Percentiles rank a stretch among this genome's conserved stretches.
These are phyloP conservation scores for Tribonema minus DNA, from an alignment of 108 stramenopile species.

Conservation along the genomic window DNA sequence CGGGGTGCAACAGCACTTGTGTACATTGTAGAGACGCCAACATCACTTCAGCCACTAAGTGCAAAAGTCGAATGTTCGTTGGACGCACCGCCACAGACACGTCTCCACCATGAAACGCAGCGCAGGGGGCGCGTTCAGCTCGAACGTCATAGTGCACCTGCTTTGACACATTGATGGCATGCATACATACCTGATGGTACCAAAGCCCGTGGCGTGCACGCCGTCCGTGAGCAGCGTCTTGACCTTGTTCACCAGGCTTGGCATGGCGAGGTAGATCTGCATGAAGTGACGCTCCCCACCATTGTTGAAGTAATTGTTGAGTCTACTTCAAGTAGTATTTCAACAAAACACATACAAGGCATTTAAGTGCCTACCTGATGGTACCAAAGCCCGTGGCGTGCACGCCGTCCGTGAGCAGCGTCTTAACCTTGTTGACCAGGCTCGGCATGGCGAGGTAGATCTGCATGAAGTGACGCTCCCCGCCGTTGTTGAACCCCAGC, in stretches of 20 bases:
- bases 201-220: slow-evolving; percentile 68
- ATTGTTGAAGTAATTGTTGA: no score
- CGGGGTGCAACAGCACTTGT: no score
- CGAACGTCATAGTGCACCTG: no score
- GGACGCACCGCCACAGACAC: no score
- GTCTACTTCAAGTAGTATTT: no score
- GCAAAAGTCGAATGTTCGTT: no score
- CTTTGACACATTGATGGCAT: no score
- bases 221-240: slow-evolving; percentile 87
- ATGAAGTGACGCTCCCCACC: slow-evolving; percentile 19
- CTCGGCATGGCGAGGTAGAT: slow-evolving; percentile 84
- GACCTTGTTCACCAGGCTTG: slow-evolving; percentile 78
- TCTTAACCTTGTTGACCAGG: slow-evolving; percentile 75
- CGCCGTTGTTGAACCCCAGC: slow-evolving; percentile 26
- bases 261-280: slow-evolving; percentile 76
- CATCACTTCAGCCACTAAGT: no score
- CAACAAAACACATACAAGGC: no score
- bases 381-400: slow-evolving; percentile 63
- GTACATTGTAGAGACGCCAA: no score
- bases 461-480: slow-evolving; percentile 13
- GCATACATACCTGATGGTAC: no score
- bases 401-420: slow-evolving; percentile 87
- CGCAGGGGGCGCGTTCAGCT: slow-evolving; percentile 95
- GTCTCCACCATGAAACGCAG: slow-evolving; percentile 85
- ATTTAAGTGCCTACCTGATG: slow-evolving; percentile 38